Conservation (phyloP, 2,329 filamentous ascomycete species). For the Phoma sp. region DNA sequence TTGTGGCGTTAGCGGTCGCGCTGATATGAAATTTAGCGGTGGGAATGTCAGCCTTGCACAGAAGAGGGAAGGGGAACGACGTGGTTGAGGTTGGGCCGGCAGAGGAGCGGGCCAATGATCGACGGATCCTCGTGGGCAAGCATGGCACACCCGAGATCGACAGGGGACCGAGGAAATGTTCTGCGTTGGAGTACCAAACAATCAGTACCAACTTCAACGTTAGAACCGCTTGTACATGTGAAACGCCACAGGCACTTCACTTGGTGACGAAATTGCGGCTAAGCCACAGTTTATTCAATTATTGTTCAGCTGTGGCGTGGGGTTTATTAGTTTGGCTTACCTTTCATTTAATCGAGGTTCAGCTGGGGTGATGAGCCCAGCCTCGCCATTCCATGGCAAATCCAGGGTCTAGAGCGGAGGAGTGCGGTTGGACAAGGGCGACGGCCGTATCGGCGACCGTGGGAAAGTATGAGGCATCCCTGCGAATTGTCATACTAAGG, state of each 20-base stretch:
- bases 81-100: background rate
- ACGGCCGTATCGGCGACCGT: background rate
- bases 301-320: background rate
- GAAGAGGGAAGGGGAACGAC: constrained; percentile 9
- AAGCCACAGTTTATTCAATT: background rate
- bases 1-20: constrained; percentile 4
- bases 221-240: too few relatives aligned
- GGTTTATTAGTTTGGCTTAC: too few relatives aligned
- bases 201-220: constrained; percentile 6
- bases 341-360: background rate
- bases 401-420: background rate
- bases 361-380: constrained; percentile 2
- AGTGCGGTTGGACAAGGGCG: background rate
- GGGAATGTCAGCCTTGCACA: constrained; percentile 12
- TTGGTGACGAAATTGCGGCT: background rate
- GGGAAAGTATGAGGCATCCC: constrained; percentile 5
- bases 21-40: background rate
- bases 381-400: background rate
- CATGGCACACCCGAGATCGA: constrained; percentile 7
- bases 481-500: constrained; percentile 7
- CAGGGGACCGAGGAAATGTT: constrained; percentile 3
- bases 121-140: constrained; percentile 7
- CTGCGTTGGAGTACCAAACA: constrained; percentile 3
- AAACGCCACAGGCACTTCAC: background rate
- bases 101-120: constrained; percentile 15